Conservation (phyloP, 2,329 filamentous ascomycete genomes). For the Claviceps pazoutovae region DNA sequence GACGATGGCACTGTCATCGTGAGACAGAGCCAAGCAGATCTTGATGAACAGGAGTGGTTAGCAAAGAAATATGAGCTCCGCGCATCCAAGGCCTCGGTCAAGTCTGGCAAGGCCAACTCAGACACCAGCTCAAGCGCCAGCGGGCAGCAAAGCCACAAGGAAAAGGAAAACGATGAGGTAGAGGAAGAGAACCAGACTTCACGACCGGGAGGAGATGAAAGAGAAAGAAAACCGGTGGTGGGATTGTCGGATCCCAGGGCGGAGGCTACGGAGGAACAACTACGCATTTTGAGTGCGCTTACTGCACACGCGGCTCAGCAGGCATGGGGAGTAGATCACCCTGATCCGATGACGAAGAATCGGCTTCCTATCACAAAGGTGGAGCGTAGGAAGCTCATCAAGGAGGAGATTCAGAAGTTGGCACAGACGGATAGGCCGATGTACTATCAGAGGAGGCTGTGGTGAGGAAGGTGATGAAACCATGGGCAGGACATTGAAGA, state of each 20-base stretch:
- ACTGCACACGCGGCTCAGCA: conserved; percentile 19
- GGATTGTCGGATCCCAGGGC: conserved; percentile 6
- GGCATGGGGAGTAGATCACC: conserved; percentile 20
- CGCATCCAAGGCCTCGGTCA: conserved; percentile 12
- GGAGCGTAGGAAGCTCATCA: conserved; percentile 42
- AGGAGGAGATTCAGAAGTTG: conserved; percentile 38
- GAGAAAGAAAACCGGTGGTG: conserved; percentile 4
- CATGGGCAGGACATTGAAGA: not conserved
- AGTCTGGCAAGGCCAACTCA: not conserved
- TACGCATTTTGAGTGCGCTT: conserved; percentile 19
- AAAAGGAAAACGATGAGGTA: not conserved
- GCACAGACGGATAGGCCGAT: conserved; percentile 31
- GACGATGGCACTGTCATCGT: conserved; percentile 31
- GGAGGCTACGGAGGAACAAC: conserved; percentile 13
- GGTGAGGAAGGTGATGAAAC: conserved; percentile 11
- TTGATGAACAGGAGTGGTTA: conserved; percentile 13
- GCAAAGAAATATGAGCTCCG: conserved; percentile 9
- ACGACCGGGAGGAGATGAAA: not conserved
- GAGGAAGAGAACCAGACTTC: not conserved
- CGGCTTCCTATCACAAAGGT: conserved; percentile 36
- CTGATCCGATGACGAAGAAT: conserved; percentile 23
- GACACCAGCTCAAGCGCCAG: conserved; percentile 1
- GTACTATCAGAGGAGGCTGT: conserved; percentile 42
- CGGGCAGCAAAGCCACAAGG: not conserved
- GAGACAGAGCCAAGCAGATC: conserved; percentile 21